Percentiles rank a stretch among this genome's conserved stretches.
Evolutionary conservation across 495 filamentous ascomycete genomes (phyloP).

Genomic region (Collariella sp.): DNA sequence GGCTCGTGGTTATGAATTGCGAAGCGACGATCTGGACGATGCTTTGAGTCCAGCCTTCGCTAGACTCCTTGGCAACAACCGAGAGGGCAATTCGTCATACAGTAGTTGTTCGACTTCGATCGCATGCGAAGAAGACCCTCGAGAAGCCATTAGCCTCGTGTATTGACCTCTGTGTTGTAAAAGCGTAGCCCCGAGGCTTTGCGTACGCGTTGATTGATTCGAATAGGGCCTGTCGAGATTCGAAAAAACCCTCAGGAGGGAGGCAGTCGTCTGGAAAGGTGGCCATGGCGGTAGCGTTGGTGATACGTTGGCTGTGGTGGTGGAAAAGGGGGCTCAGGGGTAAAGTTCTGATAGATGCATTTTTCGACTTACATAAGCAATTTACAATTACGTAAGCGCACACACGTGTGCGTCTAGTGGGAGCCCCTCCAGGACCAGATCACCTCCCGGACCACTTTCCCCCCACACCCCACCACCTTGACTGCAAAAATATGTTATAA

Average conservation of each 20-base stretch:
- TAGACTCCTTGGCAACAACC: neutral
- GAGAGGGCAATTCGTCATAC: neutral
- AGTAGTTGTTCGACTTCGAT: neutral
- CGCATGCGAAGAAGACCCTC: neutral
- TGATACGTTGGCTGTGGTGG: no score
- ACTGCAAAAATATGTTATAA: neutral
- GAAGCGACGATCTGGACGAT: neutral
- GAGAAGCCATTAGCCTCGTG: neutral
- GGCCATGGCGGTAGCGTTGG: neutral
- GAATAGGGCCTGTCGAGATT: neutral
- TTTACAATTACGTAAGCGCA: no score
- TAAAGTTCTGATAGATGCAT: no score
- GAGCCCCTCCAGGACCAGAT: neutral
- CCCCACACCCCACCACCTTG: neutral
- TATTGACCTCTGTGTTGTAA: neutral
- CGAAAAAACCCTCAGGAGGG: neutral
- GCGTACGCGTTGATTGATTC: neutral
- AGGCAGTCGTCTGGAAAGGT: neutral
- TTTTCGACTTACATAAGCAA: no score
- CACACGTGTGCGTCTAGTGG: no score
- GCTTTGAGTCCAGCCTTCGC: neutral
- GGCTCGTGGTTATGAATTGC: neutral
- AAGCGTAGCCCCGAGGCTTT: neutral
- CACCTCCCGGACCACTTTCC: neutral
- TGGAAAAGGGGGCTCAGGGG: no score